phyloP scores from a whole-genome alignment of 129 eudicot genomes.

The Erigeron canadensis region DNA sequence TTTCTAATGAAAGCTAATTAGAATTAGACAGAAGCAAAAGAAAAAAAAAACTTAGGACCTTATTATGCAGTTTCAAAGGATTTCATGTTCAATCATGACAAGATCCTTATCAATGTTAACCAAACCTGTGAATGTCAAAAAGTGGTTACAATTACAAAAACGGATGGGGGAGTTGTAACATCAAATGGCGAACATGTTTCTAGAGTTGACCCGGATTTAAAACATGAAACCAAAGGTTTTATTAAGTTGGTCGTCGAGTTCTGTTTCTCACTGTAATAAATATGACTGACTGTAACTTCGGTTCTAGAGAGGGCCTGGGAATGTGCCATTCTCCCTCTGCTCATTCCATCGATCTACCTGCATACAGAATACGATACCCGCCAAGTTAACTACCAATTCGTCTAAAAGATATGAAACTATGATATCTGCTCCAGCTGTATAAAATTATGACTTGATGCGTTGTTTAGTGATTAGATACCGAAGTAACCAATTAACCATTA shows the following conservation, averaged over 20 bases:
- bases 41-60: neutral
- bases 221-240: constrained; percentile 27
- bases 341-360: constrained; percentile 90
- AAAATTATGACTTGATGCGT: neutral
- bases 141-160: constrained; percentile 1
- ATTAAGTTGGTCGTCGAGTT: constrained; percentile 11
- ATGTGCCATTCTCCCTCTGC: constrained; percentile 89
- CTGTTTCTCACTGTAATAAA: constrained; percentile 13
- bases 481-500: neutral
- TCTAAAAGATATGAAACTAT: neutral
- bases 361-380: constrained; percentile 16
- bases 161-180: neutral
- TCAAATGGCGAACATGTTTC: constrained; percentile 22
- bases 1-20: no score
- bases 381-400: neutral
- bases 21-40: neutral
- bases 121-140: constrained; percentile 10
- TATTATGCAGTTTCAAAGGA: constrained; percentile 8
- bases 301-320: constrained; percentile 79
- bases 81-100: constrained; percentile 7
- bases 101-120: constrained; percentile 20
- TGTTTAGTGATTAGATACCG: neutral
- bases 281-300: neutral
- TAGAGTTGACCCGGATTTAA: constrained; percentile 5
- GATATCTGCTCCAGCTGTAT: neutral